Evolutionary conservation across 768 basidiomycete species (phyloP), one percentile per base, ranked within the genome.

Genomic region (Tricholoma matsutake): DNA sequence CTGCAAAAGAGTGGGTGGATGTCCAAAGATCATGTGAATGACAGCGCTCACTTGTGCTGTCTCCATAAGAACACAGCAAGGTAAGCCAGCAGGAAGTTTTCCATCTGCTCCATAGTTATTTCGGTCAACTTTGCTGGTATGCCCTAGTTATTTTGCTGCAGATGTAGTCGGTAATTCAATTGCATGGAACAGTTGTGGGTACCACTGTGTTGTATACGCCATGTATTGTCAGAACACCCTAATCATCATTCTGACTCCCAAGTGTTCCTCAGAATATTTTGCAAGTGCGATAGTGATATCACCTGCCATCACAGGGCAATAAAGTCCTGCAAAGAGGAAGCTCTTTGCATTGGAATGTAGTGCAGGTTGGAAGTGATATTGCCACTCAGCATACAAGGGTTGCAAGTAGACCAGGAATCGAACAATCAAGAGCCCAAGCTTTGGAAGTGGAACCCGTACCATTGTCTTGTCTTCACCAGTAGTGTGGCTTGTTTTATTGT

Each of bases 41-140:
- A n/a, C n/a, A n/a, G n/a, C n/a, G n/a, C n/a, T n/a, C n/a, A n/a
- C n/a, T n/a, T n/a, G n/a, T n/a, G n/a, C n/a, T n/a, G n/a, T 62
- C 14, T 22, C n/a, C 28, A 65, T 43, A 28, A 67, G 59, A 0
- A 18, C 35, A 9, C 55, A 37, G 4, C 57, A 47, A 47, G 62
- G 61, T 16, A 65, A 56, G 6, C 60, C 57, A 9, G 16, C 35
- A 2, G 66, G 66, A 2, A 65, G 31, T 4, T 52, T 16, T 2
- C 18, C 29, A 35, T 69, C 61, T 7, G 13, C 28, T 8, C 62
- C 68, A 59, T 69, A 67, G 54, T 68, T 57, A 11, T 52, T 31
- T 13, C 43, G 10, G 34, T 65, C 62, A 16, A 58, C 59, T 1
- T 58, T 28, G 1, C 32, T 35, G 0, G 63, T 29, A 28, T 68